Evolutionary conservation across 805 yeast species (phyloP), one percentile per base, ranked within the genome.

Genomic region (Schwanniomyces yamadae): DNA sequence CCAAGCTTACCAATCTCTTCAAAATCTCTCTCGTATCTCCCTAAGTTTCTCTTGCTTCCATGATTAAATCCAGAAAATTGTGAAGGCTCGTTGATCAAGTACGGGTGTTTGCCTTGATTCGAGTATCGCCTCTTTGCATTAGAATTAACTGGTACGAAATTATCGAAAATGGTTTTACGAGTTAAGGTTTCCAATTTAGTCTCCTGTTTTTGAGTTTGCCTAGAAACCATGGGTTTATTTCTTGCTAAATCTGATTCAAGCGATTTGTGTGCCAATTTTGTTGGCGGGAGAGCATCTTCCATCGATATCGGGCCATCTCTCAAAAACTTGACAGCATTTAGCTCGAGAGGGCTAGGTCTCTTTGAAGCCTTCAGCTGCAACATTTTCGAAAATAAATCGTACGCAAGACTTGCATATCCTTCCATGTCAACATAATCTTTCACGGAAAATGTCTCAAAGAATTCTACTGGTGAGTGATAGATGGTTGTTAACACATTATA

Each of bases 1-100:
- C 99, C 99, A 6, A 93, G 63, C 14, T 82, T 78, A 0, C 91
- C 93, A 28, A 88, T 84, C 55, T 93, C 99, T 58, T 93, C 99
- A 59, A 95, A 93, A 55, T 93, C 99, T 43, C 90, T 78, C 3
- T 81, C 84, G 55, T 91, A 93, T 44, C 99, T 71, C 1, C 96
- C 88, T 38, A 69, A 61, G 22, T 36, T 43, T 26, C 31, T 33
- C 35, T 23, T 35, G 15, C 12, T 23, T 13, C 37, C 35, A 10
- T 10, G 11, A 17, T 24, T 20, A 10, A 12, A 14, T 18, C 21
- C 31, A 14, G 16, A 7, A 29, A 15, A 23, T 21, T 15, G 26
- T 24, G 10, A 27, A 22, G 11, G 23, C 8, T 13, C 34, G 22
- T 28, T 31, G 33, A n/a, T 11, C 13, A 27, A 28, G 36, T 22